Percentiles rank a stretch among this genome's conserved stretches.
Evolutionary conservation across 495 filamentous ascomycete genomes (phyloP).

Genomic region (Immersiella caudata): DNA sequence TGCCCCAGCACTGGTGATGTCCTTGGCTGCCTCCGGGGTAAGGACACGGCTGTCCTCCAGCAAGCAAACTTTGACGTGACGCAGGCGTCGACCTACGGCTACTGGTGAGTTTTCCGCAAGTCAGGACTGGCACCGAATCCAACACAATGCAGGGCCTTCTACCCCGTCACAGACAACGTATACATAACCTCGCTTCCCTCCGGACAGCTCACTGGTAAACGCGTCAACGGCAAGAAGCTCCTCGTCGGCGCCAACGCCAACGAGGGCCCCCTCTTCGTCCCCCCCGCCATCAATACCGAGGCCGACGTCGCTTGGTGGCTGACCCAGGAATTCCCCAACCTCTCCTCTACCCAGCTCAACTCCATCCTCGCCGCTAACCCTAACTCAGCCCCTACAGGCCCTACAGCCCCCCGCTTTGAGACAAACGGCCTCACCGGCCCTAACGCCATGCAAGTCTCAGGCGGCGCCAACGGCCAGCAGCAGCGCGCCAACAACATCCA

Average conservation of each 20-base stretch:
- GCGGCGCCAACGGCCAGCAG: slow-evolving; percentile 36
- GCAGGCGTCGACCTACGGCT: slow-evolving; percentile 38
- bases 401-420: slow-evolving; percentile 30
- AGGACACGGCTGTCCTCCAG: slow-evolving; percentile 55
- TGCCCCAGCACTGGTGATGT: slow-evolving; percentile 49
- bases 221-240: slow-evolving; percentile 56
- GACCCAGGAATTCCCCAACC: slow-evolving; percentile 49
- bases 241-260: slow-evolving; percentile 58
- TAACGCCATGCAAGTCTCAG: slow-evolving; percentile 32
- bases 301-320: slow-evolving; percentile 53
- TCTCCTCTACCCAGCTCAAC: slow-evolving; percentile 49
- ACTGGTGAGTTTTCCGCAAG: slow-evolving; percentile 23
- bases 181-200: slow-evolving; percentile 58
- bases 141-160: slow-evolving; percentile 50
- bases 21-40: slow-evolving; percentile 56
- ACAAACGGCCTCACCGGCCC: slow-evolving; percentile 29
- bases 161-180: slow-evolving; percentile 63
- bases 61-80: slow-evolving; percentile 56
- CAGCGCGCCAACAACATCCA: slow-evolving; percentile 56
- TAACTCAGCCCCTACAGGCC: slow-evolving; percentile 26
- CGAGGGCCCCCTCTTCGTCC: slow-evolving; percentile 50
- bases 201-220: slow-evolving; percentile 51
- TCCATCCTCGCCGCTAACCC: slow-evolving; percentile 42
- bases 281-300: slow-evolving; percentile 49
- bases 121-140: background rate